Conservation (phyloP, 2,329 filamentous ascomycete species). For the Cercospora sp. region DNA sequence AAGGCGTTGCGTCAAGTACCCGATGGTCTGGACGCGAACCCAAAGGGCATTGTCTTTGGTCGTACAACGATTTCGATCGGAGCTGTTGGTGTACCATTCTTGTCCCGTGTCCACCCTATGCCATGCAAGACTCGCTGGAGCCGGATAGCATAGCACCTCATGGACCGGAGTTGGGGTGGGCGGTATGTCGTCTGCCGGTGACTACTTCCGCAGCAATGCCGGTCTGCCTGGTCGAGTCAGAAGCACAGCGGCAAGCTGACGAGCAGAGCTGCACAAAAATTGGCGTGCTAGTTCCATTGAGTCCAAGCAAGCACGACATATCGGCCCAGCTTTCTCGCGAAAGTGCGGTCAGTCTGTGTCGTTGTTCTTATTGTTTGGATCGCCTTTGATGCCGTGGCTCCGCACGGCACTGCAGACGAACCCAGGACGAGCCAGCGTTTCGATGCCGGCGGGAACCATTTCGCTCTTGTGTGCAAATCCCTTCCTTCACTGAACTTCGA, state of each 20-base stretch:
- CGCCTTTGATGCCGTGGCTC: not conserved
- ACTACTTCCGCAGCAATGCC: not conserved
- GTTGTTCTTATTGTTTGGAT: not conserved
- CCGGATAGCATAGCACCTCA: not conserved
- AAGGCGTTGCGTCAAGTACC: constrained; percentile 10
- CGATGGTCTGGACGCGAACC: constrained; percentile 8
- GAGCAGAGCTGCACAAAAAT: not conserved
- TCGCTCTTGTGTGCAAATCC: not conserved
- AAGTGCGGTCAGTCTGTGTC: not conserved
- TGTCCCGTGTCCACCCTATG: not conserved
- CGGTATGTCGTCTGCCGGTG: not conserved
- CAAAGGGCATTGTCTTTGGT: not conserved
- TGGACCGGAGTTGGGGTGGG: not conserved
- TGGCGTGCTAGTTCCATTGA: not conserved
- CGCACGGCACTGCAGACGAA: not conserved
- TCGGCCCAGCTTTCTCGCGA: constrained; percentile 1
- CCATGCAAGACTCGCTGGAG: not conserved
- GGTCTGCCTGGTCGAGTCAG: not conserved
- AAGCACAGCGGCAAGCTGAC: constrained; percentile 1
- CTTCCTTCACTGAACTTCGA: not conserved
- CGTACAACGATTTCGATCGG: not conserved
- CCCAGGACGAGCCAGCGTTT: not conserved
- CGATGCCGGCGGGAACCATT: not conserved
- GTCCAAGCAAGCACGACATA: constrained; percentile 1
- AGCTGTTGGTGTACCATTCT: not conserved